Percentiles rank a stretch among this genome's conserved stretches.
Evolutionary conservation across 441 rosid species (phyloP).

Genomic region (Sinapis alba): DNA sequence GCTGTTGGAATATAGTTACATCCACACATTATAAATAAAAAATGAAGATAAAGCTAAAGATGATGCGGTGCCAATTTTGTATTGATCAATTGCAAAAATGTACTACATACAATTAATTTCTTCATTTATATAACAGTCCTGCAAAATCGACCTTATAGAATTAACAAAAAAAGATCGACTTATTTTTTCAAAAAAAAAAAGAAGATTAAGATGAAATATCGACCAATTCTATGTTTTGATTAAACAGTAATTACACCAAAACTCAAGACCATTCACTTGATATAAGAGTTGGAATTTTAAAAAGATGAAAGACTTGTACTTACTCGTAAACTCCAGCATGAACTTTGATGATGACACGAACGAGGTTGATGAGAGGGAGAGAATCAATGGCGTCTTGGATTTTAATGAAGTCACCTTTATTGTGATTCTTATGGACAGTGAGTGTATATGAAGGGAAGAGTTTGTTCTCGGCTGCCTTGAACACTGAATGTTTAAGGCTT

Average conservation of each 20-base stretch:
- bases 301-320: slow-evolving; percentile 37
- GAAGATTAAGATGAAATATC: slow-evolving; percentile 1
- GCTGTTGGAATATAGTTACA: slow-evolving; percentile 14
- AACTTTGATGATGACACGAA: slow-evolving; percentile 89
- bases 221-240: neutral
- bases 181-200: neutral
- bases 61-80: slow-evolving; percentile 22
- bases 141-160: neutral
- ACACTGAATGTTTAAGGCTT: slow-evolving; percentile 71
- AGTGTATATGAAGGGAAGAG: slow-evolving; percentile 80
- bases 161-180: neutral
- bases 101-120: slow-evolving; percentile 1
- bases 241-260: neutral
- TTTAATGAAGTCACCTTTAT: slow-evolving; percentile 73
- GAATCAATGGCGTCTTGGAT: slow-evolving; percentile 96
- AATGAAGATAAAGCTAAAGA: neutral
- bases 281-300: neutral
- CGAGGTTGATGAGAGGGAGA: slow-evolving; percentile 81
- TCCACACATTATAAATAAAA: slow-evolving; percentile 5
- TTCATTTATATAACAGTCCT: neutral
- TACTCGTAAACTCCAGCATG: slow-evolving; percentile 94
- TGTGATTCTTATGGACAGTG: slow-evolving; percentile 61
- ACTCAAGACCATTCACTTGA: neutral
- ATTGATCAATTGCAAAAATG: slow-evolving; percentile 5
- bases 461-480: slow-evolving; percentile 83